Base-by-base conservation (phyloP, 495 filamentous ascomycete species). In the Thermothielavioides terrestris region DNA sequence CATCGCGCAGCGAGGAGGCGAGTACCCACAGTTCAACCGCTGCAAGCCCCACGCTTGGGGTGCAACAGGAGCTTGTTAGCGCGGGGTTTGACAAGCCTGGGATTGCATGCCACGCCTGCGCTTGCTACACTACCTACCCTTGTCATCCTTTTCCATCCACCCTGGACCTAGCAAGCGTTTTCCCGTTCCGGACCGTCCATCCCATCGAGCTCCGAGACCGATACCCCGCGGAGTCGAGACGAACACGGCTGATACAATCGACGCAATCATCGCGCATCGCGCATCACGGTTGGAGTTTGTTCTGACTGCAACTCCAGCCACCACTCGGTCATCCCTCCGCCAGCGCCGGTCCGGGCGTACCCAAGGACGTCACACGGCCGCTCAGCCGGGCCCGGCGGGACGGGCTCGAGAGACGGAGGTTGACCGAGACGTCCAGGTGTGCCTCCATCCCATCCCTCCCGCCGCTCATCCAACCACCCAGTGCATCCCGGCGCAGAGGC, bases 1-100 rank as follows among this genome's bases (percentile, higher is more conserved):
- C n/a, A n/a, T n/a, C n/a, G n/a, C n/a, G n/a, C n/a, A n/a, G n/a
- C n/a, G n/a, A n/a, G 22, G 12, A 21, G 15, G 17, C 18, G 3
- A 14, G 34, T 23, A 25, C 21, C 45, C 45, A 48, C 45, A 48
- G 8, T 39, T 48, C 34, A 38, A 38, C 45, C 45, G 45, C 45
- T 48, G 25, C 15, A 25, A 35, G 34, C 25, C 34, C n/a, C 4
- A 3, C 10, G 31, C 31, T 9, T 9, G 31, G 31, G n/a, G n/a
- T n/a, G n/a, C n/a, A n/a, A 32, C 42, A 20, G 42, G 15, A n/a
- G n/a, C n/a, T 22, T 45, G 42, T 18, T 45, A 45, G 42, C 42
- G 42, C 42, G 42, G 42, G 42, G 42, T 45, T 28, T 27, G 11
- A 30, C 4, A 25, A 9, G 20, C 9, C 31, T 22, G 20, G 31